A percentile compares a stretch with the other conserved stretches of the same genome.
These are phyloP conservation scores for Botrytis medusae DNA, from an alignment of 2,329 filamentous ascomycete species.

Conservation along the genomic window DNA sequence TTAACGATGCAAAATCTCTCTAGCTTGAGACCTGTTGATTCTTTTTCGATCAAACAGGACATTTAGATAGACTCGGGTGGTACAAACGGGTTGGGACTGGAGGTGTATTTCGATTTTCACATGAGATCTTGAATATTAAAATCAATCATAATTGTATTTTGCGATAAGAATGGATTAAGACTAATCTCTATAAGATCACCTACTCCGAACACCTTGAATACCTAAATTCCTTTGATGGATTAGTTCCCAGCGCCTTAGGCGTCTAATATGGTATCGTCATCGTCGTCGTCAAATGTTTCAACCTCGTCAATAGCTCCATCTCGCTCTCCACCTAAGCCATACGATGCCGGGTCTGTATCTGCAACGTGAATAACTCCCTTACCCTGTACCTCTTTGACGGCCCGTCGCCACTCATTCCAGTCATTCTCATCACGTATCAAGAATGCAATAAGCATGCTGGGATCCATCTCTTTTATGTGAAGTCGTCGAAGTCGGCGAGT, in stretches of 20 bases:
- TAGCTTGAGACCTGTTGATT: neutral
- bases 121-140: neutral
- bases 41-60: neutral
- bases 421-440: conserved; percentile 80
- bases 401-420: conserved; percentile 77
- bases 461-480: conserved; percentile 90
- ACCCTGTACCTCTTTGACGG: conserved; percentile 72
- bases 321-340: conserved; percentile 57
- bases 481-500: conserved; percentile 80
- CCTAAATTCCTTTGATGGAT: neutral
- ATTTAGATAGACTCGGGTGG: neutral
- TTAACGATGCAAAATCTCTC: too few relatives aligned
- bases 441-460: conserved; percentile 96
- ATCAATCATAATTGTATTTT: neutral
- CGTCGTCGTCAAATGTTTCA: conserved; percentile 73
- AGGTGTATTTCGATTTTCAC: neutral
- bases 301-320: conserved; percentile 84
- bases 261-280: conserved; percentile 44
- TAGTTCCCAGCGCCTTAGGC: conserved; percentile 20
- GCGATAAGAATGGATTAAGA: conserved; percentile 1
- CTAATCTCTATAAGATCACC: conserved; percentile 1
- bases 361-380: conserved; percentile 86
- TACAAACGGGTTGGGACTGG: neutral
- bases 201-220: conserved; percentile 11
- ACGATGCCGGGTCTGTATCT: conserved; percentile 61